Base-by-base conservation (phyloP, 2,329 filamentous ascomycete genomes). In the Clonostachys rhizophaga region DNA sequence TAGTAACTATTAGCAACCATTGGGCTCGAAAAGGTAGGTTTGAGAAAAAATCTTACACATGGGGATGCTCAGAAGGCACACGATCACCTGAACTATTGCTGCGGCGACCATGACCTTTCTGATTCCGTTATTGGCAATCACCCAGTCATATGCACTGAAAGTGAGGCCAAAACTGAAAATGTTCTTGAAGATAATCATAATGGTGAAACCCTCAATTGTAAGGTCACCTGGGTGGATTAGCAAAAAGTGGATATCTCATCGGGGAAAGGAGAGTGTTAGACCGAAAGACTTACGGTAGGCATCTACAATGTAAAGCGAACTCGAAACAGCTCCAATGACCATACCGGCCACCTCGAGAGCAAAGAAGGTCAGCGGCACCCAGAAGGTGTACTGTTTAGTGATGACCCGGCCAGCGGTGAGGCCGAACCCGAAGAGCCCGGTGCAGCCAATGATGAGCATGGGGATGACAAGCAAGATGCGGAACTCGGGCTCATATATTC, bases 171-270 rank as follows among this genome's bases (percentile, higher is more conserved):
- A 96, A 52, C 85, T 88, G 70, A 96, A 95, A 52, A 96, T 79
- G 66, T 96, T 96, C 69, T 96, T 96, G 75, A 96, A 96, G 46
- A 96, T 84, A 53, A 96, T 79, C 63, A 94, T 80, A 66, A 89
- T 89, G 0, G 91, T 96, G 63, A 96, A 95, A 7, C 84, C 88
- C 67, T 96, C 91, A 43, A 96, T 81, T 1, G 89, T 83, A 48
- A 95, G 81, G 51, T 92, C 85, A 8, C 84, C 86, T 88, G 58
- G 56, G 33, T 45, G 34, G 17, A 7, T 36, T 16, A 34, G 36
- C 5, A 39, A n/a, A 18, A 39, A 3, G 36, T 30, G 8, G 24
- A 10, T 4, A 17, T 10, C 16, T 13, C 34, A 18, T 13, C n/a
- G n/a, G 30, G 30, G 12, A 44, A 42, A 30, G 36, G 17, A 40